phyloP scores from a whole-genome alignment of 495 filamentous ascomycete species.

The Xylaria flabelliformis region DNA sequence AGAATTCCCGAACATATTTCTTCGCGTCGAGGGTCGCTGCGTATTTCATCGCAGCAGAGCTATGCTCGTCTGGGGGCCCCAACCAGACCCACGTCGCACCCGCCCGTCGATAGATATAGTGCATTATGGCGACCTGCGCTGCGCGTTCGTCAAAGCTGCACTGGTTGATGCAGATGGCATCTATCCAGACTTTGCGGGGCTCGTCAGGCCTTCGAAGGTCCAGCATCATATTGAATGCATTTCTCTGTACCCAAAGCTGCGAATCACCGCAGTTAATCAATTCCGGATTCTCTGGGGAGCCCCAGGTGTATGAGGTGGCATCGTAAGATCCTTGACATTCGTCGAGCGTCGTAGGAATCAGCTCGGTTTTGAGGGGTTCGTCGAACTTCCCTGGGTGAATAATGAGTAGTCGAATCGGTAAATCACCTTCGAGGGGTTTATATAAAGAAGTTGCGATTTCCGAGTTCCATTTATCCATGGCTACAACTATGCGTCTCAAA shows the following conservation, averaged over 20 bases:
- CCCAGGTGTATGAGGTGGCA: slow-evolving; percentile 34
- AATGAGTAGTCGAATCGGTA: slow-evolving; percentile 27
- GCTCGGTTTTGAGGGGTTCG: slow-evolving; percentile 27
- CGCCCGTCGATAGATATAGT: slow-evolving; percentile 32
- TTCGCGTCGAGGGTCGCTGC: slow-evolving; percentile 23
- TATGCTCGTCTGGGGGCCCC: slow-evolving; percentile 27
- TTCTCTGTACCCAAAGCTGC: slow-evolving; percentile 28
- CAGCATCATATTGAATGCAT: slow-evolving; percentile 32
- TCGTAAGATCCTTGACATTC: slow-evolving; percentile 26
- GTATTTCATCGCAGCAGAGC: slow-evolving; percentile 24
- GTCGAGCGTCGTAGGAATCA: slow-evolving; percentile 28
- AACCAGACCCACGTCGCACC: slow-evolving; percentile 28
- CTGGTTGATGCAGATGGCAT: slow-evolving; percentile 34
- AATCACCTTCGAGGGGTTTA: slow-evolving; percentile 16
- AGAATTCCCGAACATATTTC: slow-evolving; percentile 20
- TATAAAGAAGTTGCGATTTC: slow-evolving; percentile 27
- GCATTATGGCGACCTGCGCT: slow-evolving; percentile 31
- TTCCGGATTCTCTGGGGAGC: slow-evolving; percentile 27
- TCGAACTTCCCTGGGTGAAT: slow-evolving; percentile 23
- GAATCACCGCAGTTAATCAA: slow-evolving; percentile 23
- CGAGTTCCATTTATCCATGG: slow-evolving; percentile 32
- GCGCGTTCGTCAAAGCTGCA: slow-evolving; percentile 32
- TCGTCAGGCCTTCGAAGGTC: slow-evolving; percentile 25
- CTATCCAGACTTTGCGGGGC: slow-evolving; percentile 32
- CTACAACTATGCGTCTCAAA: not conserved